Evolutionary conservation across 148 eudicot species (phyloP), one percentile per base, ranked within the genome.

Genomic region (Vaccinium corymbosum): DNA sequence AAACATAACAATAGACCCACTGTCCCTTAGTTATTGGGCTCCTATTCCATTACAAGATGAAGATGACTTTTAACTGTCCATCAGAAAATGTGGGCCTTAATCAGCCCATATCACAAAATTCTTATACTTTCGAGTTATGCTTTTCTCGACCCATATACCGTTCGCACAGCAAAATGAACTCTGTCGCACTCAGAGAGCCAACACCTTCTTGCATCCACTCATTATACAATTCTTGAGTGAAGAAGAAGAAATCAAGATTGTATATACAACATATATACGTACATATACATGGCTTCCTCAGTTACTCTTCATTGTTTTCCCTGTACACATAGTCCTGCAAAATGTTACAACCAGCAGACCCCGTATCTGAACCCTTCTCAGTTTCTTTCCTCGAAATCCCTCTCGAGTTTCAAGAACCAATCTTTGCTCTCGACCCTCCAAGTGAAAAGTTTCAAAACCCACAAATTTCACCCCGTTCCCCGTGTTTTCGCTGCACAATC

Each of bases 401-500:
- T 86, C 53, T 85, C 81, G 12, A 85, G 32, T 81, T 81, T 86
- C 25, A 85, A 89, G 83, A 80, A 84, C 74, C 76, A 53, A 80
- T 61, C 83, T 78, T 52, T 85, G 14, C 20, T 16, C 20, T 88
- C 90, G 53, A 86, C 83, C 55, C 66, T 90, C 64, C 93, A 84
- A 87, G 66, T 82, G 81, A 89, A 80, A 62, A 57, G 56, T 3
- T 42, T 82, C 48, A 88, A 82, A 52, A 87, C 79, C 62, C 86
- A 48, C 5, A 86, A 72, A 59, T 13, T 62, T 62, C 85, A 25
- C 11, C 7, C 81, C 46, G 35, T 64, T 75, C 88, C 88, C 56
- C n/a, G 72, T 13, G 64, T 90, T 55, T 79, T 77, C 56, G 91
- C 95, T 55, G 84, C 82, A n/a, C 97, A 94, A 85, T 91, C 94